Base-by-base conservation (phyloP, 768 basidiomycete genomes). In the Auricularia sp. region DNA sequence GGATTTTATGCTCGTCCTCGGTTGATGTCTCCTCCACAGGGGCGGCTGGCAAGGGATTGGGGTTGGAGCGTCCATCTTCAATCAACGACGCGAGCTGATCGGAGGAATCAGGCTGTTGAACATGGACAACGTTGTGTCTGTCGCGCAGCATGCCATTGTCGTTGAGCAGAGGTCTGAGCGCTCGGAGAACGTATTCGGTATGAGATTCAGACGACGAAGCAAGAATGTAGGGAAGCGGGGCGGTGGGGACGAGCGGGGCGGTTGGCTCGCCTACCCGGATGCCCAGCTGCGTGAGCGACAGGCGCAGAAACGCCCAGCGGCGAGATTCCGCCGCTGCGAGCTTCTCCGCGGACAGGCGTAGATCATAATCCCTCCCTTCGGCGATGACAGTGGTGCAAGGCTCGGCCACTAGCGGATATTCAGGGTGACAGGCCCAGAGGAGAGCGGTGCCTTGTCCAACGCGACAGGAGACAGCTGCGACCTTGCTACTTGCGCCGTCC, bases 341-440 rank as follows among this genome's bases (percentile, higher is more conserved):
- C 8, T 69, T 67, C 23, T 69, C 61, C 14, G 54, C 21, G 10
- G 68, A 68, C 7, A 65, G 65, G 56, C 51, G 51, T 47, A 53
- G 54, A 69, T 29, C 78, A 62, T 60, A 33, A 14, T 43, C 39
- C 69, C 56, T 36, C 74, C 29, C 29, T 18, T 54, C 29, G 23
- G 56, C 56, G 6, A 59, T 12, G 14, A 59, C 70, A 16, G 73
- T 69, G 3, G 66, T 66, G 2, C 71, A 74, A 12, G 80, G 74
- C 51, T 77, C 78, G 64, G 74, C 71, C 6, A 70, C 70, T 4
- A 82, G 68, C 6, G 87, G 79, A 67, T 80, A 80, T 70, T 90
- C 90, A 21, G 85, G 75, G 66, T 81, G 85, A 0, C 81, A 76
- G 1, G 79, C 79, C 81, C 84, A 87, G 6, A 89, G 70, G 3